These are phyloP conservation scores for Filobasidium wieringae DNA, from an alignment of 768 basidiomycete genomes.

Conservation along the genomic window DNA sequence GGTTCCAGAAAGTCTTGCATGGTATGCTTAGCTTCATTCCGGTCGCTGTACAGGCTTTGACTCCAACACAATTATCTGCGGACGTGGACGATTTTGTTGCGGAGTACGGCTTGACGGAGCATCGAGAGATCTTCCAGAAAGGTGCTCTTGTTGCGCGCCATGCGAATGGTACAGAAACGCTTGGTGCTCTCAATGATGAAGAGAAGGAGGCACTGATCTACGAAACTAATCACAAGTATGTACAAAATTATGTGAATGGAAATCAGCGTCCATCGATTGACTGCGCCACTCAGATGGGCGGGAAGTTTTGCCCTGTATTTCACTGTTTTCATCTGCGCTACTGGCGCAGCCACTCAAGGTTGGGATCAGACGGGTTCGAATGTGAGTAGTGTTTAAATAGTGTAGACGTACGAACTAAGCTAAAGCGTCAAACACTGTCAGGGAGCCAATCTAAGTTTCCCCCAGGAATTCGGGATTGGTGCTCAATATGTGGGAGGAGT, in stretches of 20 bases:
- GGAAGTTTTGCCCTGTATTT: constrained; percentile 16
- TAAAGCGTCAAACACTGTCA: too few relatives aligned
- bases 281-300: constrained; percentile 18
- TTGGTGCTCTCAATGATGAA: constrained; percentile 24
- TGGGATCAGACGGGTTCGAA: constrained; percentile 30
- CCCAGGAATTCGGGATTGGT: constrained; percentile 34
- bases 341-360: constrained; percentile 22
- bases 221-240: constrained; percentile 34
- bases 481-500: too few relatives aligned
- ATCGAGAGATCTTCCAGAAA: constrained; percentile 11
- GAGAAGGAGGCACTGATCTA: constrained; percentile 24
- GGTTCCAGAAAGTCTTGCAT: background rate
- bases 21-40: background rate
- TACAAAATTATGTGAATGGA: too few relatives aligned
- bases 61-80: constrained; percentile 5
- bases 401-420: background rate
- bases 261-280: too few relatives aligned
- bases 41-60: background rate
- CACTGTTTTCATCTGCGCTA: constrained; percentile 24
- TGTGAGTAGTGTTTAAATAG: too few relatives aligned
- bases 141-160: constrained; percentile 30
- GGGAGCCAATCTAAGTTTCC: constrained; percentile 37
- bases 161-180: constrained; percentile 19
- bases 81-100: constrained; percentile 21
- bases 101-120: constrained; percentile 21